phyloP scores from a whole-genome alignment of 306 rosid genomes.

The Betula pendula region DNA sequence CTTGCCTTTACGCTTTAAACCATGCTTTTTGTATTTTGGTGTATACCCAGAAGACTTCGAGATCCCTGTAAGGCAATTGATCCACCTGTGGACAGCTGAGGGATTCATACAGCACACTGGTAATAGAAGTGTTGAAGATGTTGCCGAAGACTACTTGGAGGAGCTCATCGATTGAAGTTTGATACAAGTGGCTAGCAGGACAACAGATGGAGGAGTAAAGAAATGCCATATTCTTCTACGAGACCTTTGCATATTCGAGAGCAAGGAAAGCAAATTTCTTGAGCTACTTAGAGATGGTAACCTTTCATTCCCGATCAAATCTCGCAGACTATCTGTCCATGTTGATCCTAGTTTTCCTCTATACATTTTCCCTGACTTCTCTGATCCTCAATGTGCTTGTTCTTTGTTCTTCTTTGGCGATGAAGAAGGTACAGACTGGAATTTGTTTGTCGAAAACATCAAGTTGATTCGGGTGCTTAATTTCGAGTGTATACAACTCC shows the following conservation, averaged over 20 bases:
- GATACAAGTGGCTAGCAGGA: not conserved
- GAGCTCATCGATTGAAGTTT: not conserved
- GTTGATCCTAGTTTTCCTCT: too few species aligned
- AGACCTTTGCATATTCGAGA: not conserved
- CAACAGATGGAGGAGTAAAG: not conserved
- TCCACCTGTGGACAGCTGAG: not conserved
- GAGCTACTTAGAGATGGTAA: not conserved
- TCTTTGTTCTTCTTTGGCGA: not conserved
- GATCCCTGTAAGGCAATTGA: slow-evolving; percentile 1
- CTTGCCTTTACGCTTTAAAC: not conserved
- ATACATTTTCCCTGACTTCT: too few species aligned
- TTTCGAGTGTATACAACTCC: not conserved
- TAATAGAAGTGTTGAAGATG: not conserved
- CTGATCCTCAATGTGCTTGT: not conserved
- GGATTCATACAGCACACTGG: not conserved
- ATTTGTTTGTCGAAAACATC: not conserved
- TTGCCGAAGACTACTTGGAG: too few species aligned
- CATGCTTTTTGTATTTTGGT: not conserved
- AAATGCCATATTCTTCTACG: not conserved
- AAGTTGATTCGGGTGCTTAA: not conserved
- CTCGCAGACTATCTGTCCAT: not conserved
- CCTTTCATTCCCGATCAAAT: not conserved
- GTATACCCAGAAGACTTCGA: not conserved
- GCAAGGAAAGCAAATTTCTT: not conserved
- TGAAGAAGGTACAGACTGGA: not conserved